These are phyloP conservation scores for Aspergillus sergii DNA, from an alignment of 2,329 filamentous ascomycete genomes.

Conservation along the genomic window DNA sequence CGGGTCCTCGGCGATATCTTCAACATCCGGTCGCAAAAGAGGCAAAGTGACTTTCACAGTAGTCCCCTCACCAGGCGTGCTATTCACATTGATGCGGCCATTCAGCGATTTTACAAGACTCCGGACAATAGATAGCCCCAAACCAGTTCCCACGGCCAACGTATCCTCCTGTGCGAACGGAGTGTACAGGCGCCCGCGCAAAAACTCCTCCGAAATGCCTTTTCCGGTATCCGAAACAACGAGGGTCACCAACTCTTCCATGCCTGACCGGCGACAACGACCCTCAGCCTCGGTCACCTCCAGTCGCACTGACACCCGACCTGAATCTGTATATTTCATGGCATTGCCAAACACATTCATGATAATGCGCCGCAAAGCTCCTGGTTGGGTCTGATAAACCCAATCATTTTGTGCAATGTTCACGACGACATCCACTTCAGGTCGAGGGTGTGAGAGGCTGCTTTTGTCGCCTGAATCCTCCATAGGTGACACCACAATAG, in stretches of 20 bases:
- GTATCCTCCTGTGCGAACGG: constrained; percentile 62
- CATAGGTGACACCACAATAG: constrained; percentile 23
- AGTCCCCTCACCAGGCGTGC: constrained; percentile 57
- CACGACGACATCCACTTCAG: constrained; percentile 52
- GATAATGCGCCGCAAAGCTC: constrained; percentile 57
- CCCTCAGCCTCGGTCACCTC: constrained; percentile 32
- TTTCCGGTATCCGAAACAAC: constrained; percentile 65
- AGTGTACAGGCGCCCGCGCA: constrained; percentile 62
- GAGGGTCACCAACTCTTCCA: constrained; percentile 40
- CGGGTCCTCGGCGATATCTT: constrained; percentile 18
- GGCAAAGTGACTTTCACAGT: constrained; percentile 55
- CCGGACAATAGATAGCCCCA: constrained; percentile 68
- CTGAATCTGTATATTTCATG: constrained; percentile 62
- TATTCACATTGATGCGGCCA: constrained; percentile 61
- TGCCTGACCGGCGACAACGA: constrained; percentile 33
- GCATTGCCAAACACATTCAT: constrained; percentile 67
- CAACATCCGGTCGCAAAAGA: constrained; percentile 35
- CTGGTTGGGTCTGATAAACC: constrained; percentile 59
- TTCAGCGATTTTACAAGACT: constrained; percentile 62
- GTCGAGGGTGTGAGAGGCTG: constrained; percentile 11
- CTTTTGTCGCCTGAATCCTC: background rate
- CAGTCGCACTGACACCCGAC: constrained; percentile 53
- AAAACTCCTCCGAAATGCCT: constrained; percentile 66
- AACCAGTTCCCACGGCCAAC: constrained; percentile 51
- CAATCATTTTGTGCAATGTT: constrained; percentile 56